Evolutionary conservation across 2,329 filamentous ascomycete genomes (phyloP).

Genomic region (Neonectria faginata): DNA sequence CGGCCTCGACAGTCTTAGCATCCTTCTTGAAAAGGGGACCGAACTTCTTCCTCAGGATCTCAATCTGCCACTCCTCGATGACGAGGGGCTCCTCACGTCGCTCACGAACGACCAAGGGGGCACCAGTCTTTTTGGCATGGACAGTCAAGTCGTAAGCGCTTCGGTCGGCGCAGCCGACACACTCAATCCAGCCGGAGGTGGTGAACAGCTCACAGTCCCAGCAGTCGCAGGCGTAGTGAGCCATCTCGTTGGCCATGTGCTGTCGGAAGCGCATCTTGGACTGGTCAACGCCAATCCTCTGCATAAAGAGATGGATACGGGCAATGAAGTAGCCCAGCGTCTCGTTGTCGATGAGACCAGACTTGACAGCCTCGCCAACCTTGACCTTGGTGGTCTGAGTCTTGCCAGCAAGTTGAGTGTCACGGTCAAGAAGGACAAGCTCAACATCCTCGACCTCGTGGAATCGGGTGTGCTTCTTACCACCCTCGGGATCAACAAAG

Average conservation of each 20-base stretch:
- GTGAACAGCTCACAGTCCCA: conserved; percentile 97
- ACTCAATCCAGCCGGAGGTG: conserved; percentile 97
- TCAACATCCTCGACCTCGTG: conserved; percentile 85
- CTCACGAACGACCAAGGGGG: conserved; percentile 86
- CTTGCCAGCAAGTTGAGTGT: conserved; percentile 88
- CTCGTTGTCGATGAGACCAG: conserved; percentile 92
- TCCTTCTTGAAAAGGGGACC: conserved; percentile 97
- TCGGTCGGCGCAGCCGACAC: conserved; percentile 94
- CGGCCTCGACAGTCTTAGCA: conserved; percentile 84
- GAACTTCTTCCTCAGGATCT: conserved; percentile 95
- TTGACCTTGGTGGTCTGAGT: conserved; percentile 78
- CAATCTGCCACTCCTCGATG: conserved; percentile 88
- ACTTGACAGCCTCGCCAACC: conserved; percentile 87
- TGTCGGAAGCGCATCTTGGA: conserved; percentile 95
- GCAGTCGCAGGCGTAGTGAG: conserved; percentile 96
- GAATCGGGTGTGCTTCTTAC: conserved; percentile 95
- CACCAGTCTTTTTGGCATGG: conserved; percentile 92
- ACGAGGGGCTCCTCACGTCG: conserved; percentile 80
- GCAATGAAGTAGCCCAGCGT: conserved; percentile 98
- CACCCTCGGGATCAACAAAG: conserved; percentile 92
- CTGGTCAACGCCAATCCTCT: conserved; percentile 87
- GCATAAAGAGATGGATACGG: conserved; percentile 89
- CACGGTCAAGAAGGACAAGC: conserved; percentile 84
- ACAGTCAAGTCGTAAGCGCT: conserved; percentile 95
- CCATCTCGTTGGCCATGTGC: conserved; percentile 84